A percentile compares a stretch with the other conserved stretches of the same genome.
Evolutionary conservation across 2,329 filamentous ascomycete species (phyloP).

Genomic region (Phialemoniopsis sp.): DNA sequence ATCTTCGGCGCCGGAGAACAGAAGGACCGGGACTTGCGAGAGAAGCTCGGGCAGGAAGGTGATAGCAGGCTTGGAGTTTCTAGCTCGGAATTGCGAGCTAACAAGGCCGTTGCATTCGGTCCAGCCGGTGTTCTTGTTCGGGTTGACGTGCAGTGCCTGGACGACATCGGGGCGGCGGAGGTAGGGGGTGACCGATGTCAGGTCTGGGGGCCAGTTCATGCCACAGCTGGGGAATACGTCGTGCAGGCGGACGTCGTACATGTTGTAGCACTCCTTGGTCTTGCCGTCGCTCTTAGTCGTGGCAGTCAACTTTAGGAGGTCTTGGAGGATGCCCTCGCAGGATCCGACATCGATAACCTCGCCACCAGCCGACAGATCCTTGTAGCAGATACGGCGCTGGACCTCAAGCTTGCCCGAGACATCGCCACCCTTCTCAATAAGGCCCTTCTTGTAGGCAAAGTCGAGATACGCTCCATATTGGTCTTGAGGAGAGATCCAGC

Average conservation of each 20-base stretch:
- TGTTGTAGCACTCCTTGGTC: slow-evolving; percentile 71
- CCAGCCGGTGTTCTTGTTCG: slow-evolving; percentile 84
- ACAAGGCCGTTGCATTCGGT: slow-evolving; percentile 83
- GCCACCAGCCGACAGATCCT: slow-evolving; percentile 46
- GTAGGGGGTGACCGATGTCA: slow-evolving; percentile 74
- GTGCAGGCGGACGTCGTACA: slow-evolving; percentile 90
- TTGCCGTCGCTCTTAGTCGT: slow-evolving; percentile 44
- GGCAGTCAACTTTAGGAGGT: slow-evolving; percentile 64
- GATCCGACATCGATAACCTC: slow-evolving; percentile 61
- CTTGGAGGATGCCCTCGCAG: slow-evolving; percentile 75
- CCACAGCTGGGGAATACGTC: slow-evolving; percentile 83
- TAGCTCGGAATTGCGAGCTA: slow-evolving; percentile 63
- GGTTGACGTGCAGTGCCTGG: slow-evolving; percentile 75
- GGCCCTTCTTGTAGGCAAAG: slow-evolving; percentile 71
- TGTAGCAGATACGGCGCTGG: slow-evolving; percentile 65
- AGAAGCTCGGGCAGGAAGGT: slow-evolving; percentile 75
- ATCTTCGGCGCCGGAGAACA: slow-evolving; percentile 93
- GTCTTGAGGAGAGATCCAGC: slow-evolving; percentile 88
- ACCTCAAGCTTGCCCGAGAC: slow-evolving; percentile 62
- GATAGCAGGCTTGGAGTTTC: slow-evolving; percentile 69
- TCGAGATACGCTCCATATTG: slow-evolving; percentile 87
- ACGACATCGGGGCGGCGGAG: slow-evolving; percentile 77
- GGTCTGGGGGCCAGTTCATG: slow-evolving; percentile 96
- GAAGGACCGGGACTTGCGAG: slow-evolving; percentile 69
- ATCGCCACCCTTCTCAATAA: slow-evolving; percentile 66